These are phyloP conservation scores for Schwanniomyces sp. DNA, from an alignment of 805 yeast genomes.

Conservation along the genomic window DNA sequence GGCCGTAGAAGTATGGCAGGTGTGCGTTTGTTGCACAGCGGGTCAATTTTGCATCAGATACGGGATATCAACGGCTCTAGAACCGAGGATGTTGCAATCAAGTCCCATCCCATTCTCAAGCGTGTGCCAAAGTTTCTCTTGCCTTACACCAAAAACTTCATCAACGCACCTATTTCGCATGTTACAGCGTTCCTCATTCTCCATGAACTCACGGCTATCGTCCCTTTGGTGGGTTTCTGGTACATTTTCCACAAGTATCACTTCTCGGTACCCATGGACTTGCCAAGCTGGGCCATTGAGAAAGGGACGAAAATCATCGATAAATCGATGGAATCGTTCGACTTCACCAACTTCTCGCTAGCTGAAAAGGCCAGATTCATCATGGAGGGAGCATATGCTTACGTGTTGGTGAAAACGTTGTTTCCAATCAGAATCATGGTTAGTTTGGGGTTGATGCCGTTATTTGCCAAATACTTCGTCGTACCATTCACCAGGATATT, in stretches of 20 bases:
- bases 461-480: conserved; percentile 52
- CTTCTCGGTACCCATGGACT: conserved; percentile 51
- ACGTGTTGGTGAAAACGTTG: conserved; percentile 61
- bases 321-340: conserved; percentile 42
- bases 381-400: conserved; percentile 75
- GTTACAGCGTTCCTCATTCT: conserved; percentile 63
- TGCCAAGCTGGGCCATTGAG: conserved; percentile 61
- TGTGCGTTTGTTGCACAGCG: not conserved
- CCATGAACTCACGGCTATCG: conserved; percentile 75
- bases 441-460: conserved; percentile 55
- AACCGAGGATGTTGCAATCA: not conserved
- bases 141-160: conserved; percentile 50
- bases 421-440: conserved; percentile 54
- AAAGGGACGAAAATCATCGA: conserved; percentile 61
- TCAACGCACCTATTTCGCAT: conserved; percentile 59
- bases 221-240: conserved; percentile 71
- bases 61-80: not conserved
- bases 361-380: conserved; percentile 55
- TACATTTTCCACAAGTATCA: conserved; percentile 56
- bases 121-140: conserved; percentile 51
- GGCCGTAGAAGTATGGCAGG: not conserved
- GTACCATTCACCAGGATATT: conserved; percentile 42
- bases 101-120: conserved; percentile 16
- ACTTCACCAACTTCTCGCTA: conserved; percentile 33
- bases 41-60: not conserved